Evolutionary conservation across 169 alveolate species (phyloP).

Genomic region (Plasmodium relictum): DNA sequence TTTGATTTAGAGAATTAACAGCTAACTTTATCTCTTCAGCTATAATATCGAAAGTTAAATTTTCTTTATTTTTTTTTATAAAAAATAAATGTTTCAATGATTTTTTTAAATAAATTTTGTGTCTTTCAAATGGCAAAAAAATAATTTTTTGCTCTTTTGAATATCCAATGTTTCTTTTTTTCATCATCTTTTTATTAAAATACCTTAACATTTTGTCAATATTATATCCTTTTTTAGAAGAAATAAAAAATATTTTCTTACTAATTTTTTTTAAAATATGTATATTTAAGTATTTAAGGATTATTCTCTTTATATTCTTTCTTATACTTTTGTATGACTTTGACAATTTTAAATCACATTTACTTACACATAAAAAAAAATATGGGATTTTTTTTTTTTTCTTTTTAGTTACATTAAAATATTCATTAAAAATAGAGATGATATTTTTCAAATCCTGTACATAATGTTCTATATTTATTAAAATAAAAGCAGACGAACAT

Average conservation of each 20-base stretch:
- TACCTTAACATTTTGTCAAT: conserved; percentile 10
- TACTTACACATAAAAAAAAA: conserved; percentile 29
- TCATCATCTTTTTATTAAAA: conserved; percentile 11
- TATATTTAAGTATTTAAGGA: not conserved
- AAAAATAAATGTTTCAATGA: conserved; percentile 27
- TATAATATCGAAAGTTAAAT: conserved; percentile 29
- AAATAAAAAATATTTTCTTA: conserved; percentile 23
- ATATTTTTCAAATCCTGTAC: conserved; percentile 6
- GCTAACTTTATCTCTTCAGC: conserved; percentile 54
- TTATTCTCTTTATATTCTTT: conserved; percentile 1
- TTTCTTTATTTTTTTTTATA: conserved; percentile 3
- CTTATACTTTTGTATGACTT: not conserved
- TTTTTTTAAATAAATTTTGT: conserved; percentile 25
- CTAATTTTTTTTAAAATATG: conserved; percentile 1
- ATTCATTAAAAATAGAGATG: conserved; percentile 3
- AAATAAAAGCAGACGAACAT: conserved; percentile 15
- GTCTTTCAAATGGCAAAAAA: conserved; percentile 58
- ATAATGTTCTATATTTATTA: conserved; percentile 23
- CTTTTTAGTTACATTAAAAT: not conserved
- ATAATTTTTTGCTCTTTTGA: not conserved
- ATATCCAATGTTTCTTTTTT: not conserved
- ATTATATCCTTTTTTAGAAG: conserved; percentile 51
- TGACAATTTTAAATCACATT: conserved; percentile 19
- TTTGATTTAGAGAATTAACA: conserved; percentile 10
- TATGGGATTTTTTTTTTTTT: conserved; percentile 1